Base-by-base conservation (phyloP, 1,284 basidiomycete genomes). In the Clitocybe nebularis region DNA sequence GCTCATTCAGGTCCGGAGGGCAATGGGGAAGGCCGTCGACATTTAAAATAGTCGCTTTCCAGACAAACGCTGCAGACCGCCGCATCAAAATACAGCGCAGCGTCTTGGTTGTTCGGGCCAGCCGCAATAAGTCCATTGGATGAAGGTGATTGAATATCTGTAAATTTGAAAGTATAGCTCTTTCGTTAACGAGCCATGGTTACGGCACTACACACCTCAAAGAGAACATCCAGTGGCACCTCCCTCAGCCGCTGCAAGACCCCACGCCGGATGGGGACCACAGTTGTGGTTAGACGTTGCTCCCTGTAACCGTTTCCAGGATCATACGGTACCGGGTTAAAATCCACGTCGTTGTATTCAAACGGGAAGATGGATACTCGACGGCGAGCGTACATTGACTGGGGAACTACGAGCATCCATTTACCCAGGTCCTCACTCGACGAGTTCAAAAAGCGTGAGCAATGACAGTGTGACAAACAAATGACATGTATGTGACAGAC, bases 1-100 rank as follows among this genome's bases (percentile, higher is more conserved):
- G 63, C 35, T 70, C 68, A 23, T 56, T 57, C 49, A 70, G 51
- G 39, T 59, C 61, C 19, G 56, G 48, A 3, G 69, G 70, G 34
- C 64, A 63, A 13, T 58, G 56, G 0, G 69, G 70, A 36, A 72
- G 46, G 42, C 56, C 57, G 5, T 17, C 49, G 43, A 70, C 55
- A 41, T 62, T 64, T 16, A 47, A 53, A 25, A 63, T 60, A 14
- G 63, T 58, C 23, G 56, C 44, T 42, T 61, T 64, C 75, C 72
- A 76, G 14, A 72, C 55, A 20, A 6, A 40, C 17, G 13, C 23
- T 14, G 29, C 39, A 23, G 39, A 40, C 9, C 42, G 36, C n/a
- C 16, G 29, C 57, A 59, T 59, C 4, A 62, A 36, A 10, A 55
- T 44, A 17, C 16, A 39, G 9, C 55, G 53, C 10, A 62, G 43